phyloP scores from a whole-genome alignment of 129 eudicot genomes.

The Flaveria ramosissima region DNA sequence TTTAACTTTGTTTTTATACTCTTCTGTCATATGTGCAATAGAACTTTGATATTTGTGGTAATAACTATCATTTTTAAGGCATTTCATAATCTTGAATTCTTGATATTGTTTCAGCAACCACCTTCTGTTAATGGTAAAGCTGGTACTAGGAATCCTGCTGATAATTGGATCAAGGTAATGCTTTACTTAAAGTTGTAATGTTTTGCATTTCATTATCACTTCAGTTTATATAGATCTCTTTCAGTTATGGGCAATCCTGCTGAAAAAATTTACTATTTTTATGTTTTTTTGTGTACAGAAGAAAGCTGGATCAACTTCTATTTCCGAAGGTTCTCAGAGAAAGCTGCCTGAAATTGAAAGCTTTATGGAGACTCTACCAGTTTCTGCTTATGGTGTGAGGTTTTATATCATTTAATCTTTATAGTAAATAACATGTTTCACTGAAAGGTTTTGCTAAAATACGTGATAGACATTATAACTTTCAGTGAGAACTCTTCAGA shows the following conservation, averaged over 20 bases:
- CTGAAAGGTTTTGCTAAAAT: not conserved
- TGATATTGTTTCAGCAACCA: slow-evolving; percentile 62
- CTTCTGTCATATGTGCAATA: not conserved
- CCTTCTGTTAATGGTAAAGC: slow-evolving; percentile 22
- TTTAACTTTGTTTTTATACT: not conserved
- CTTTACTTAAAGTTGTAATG: slow-evolving; percentile 10
- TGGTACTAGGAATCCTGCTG: slow-evolving; percentile 34
- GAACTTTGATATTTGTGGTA: not conserved
- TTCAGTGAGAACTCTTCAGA: not conserved
- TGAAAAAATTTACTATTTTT: not conserved
- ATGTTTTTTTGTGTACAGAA: slow-evolving; percentile 38
- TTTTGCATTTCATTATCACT: slow-evolving; percentile 5
- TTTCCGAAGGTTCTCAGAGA: slow-evolving; percentile 40
- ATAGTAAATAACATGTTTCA: not conserved
- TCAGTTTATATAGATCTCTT: not conserved
- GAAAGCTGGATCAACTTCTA: slow-evolving; percentile 52
- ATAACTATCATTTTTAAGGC: not conserved
- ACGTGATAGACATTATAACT: not conserved
- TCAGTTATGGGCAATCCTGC: not conserved
- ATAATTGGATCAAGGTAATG: slow-evolving; percentile 63
- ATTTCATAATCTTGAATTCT: slow-evolving; percentile 15
- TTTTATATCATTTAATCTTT: slow-evolving; percentile 14
- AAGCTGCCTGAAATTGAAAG: slow-evolving; percentile 56
- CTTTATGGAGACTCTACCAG: slow-evolving; percentile 54
- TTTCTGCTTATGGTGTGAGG: slow-evolving; percentile 75